Evolutionary conservation across 2,329 filamentous ascomycete genomes (phyloP).

Genomic region (Conoideocrella luteorostrata): DNA sequence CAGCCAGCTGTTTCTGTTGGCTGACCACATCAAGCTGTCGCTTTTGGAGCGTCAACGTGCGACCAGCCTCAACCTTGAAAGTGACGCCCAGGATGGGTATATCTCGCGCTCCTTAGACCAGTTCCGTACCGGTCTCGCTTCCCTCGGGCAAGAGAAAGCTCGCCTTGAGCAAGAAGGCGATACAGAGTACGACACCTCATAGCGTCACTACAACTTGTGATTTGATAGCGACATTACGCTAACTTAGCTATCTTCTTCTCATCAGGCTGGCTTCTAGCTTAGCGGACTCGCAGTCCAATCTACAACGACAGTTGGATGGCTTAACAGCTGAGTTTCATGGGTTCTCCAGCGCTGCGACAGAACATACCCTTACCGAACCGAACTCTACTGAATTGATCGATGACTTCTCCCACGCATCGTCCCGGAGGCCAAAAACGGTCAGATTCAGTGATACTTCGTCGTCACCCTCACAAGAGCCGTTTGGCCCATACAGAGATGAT

Average conservation of each 20-base stretch:
- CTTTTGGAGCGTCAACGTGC: conserved; percentile 87
- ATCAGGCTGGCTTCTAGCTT: conserved; percentile 44
- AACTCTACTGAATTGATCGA: conserved; percentile 56
- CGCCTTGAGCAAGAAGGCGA: conserved; percentile 59
- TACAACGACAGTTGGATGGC: conserved; percentile 70
- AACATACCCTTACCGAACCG: conserved; percentile 49
- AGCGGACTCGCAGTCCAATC: conserved; percentile 57
- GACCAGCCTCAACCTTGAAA: conserved; percentile 70
- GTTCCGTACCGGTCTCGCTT: conserved; percentile 71
- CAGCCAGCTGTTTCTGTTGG: conserved; percentile 82
- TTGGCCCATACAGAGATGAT: conserved; percentile 63
- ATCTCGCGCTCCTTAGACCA: conserved; percentile 85
- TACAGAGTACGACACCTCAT: conserved; percentile 41
- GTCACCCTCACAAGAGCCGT: conserved; percentile 35
- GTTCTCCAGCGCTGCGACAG: conserved; percentile 44
- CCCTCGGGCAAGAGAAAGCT: conserved; percentile 57
- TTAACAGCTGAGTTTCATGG: conserved; percentile 76
- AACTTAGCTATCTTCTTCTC: conserved; percentile 1
- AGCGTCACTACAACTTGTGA: not conserved
- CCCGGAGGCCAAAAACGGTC: conserved; percentile 61
- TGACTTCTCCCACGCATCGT: conserved; percentile 60
- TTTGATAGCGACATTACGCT: conserved; percentile 4
- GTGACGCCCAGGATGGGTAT: conserved; percentile 77
- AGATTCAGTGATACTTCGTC: conserved; percentile 68
- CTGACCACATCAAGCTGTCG: conserved; percentile 95